Conservation (phyloP, 2,329 filamentous ascomycete genomes). For the Hirsutella minnesotensis region DNA sequence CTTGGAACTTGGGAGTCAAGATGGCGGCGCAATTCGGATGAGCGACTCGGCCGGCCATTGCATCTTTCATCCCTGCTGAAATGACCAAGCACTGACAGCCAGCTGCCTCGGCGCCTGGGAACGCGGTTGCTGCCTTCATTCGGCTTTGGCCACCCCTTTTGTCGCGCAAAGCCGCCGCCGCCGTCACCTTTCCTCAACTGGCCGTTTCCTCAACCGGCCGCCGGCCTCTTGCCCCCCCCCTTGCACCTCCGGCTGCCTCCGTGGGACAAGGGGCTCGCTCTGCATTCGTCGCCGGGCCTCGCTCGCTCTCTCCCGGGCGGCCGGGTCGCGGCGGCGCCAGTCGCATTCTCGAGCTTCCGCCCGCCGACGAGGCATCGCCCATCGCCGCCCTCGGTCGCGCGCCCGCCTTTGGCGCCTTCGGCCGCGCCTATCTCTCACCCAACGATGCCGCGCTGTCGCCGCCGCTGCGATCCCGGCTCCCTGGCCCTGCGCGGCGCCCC, state of each 20-base stretch:
- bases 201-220: too few species aligned
- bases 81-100: too few species aligned
- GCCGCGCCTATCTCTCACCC: slow-evolving; percentile 63
- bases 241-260: background rate
- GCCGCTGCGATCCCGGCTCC: slow-evolving; percentile 29
- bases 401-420: slow-evolving; percentile 22
- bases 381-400: slow-evolving; percentile 19
- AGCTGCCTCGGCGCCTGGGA: too few species aligned
- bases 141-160: too few species aligned
- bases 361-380: slow-evolving; percentile 24
- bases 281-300: background rate
- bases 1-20: too few species aligned
- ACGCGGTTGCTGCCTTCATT: too few species aligned
- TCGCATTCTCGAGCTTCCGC: slow-evolving; percentile 9
- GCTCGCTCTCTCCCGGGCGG: background rate
- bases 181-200: too few species aligned
- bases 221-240: background rate
- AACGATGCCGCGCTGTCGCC: slow-evolving; percentile 73
- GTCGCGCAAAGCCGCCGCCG: too few species aligned
- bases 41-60: too few species aligned
- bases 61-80: too few species aligned
- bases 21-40: too few species aligned
- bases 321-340: background rate
- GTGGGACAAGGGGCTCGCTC: background rate
- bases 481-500: slow-evolving; percentile 17